Percentiles rank a stretch among this genome's conserved stretches.
These are phyloP conservation scores for Saprolegnia diclina DNA, from an alignment of 352 stramenopile genomes.

Conservation along the genomic window DNA sequence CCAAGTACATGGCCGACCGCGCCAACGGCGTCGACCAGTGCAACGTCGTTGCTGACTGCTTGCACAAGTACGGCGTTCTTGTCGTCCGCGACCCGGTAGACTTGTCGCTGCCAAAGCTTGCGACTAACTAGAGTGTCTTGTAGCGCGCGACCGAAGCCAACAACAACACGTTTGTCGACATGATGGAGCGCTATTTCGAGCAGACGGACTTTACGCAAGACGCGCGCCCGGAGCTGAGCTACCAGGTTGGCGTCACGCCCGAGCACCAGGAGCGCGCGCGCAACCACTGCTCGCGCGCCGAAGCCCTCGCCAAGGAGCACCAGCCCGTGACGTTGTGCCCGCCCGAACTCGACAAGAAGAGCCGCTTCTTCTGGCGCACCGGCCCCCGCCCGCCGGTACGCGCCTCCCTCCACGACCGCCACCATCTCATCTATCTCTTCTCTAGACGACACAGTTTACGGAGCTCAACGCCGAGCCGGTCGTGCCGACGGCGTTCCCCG, in stretches of 20 bases:
- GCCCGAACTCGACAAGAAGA: constrained; percentile 89
- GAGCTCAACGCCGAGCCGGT: constrained; percentile 86
- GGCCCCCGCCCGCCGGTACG: constrained; percentile 50
- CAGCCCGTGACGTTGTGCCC: constrained; percentile 79
- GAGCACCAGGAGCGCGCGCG: constrained; percentile 78
- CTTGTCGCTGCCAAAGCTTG: not conserved
- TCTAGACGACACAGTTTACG: constrained; percentile 59
- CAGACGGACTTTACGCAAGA: constrained; percentile 82
- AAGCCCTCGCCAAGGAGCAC: constrained; percentile 48
- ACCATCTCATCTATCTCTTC: not conserved
- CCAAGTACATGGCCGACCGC: constrained; percentile 69
- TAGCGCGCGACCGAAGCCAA: constrained; percentile 61
- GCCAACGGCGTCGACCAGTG: constrained; percentile 44
- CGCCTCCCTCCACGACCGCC: too few species aligned
- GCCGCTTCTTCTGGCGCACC: constrained; percentile 92
- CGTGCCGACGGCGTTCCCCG: constrained; percentile 72
- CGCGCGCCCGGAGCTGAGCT: constrained; percentile 82
- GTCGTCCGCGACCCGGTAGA: constrained; percentile 70
- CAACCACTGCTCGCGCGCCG: constrained; percentile 72
- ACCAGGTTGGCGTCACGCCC: constrained; percentile 87
- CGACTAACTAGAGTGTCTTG: not conserved
- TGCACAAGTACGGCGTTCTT: constrained; percentile 82
- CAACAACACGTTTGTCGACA: constrained; percentile 85
- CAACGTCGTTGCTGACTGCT: constrained; percentile 63
- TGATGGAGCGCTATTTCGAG: constrained; percentile 92